Percentiles rank a stretch among this genome's conserved stretches.
Conservation (phyloP, 805 yeast genomes). For the Sungouiella thailandica region DNA sequence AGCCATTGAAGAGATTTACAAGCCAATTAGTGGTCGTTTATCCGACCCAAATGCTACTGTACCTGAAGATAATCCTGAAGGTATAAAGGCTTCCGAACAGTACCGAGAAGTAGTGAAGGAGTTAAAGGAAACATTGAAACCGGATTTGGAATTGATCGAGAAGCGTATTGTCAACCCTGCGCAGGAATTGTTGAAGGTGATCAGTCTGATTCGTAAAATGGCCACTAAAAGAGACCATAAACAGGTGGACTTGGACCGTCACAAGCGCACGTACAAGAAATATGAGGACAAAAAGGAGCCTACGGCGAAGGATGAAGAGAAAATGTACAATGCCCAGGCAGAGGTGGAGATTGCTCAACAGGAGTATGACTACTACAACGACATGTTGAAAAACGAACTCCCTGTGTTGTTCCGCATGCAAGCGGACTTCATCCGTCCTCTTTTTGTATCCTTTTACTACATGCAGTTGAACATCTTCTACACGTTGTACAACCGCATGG, state of each 20-base stretch:
- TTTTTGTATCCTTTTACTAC: constrained; percentile 90
- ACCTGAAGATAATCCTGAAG: constrained; percentile 95
- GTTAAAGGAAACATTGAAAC: constrained; percentile 78
- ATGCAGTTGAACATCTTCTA: constrained; percentile 98
- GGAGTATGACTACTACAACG: constrained; percentile 93
- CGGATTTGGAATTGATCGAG: constrained; percentile 90
- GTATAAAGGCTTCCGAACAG: constrained; percentile 90
- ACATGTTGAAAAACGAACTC: constrained; percentile 84
- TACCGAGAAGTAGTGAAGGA: constrained; percentile 85
- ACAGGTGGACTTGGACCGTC: constrained; percentile 90
- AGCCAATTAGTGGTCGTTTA: constrained; percentile 89
- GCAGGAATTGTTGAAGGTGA: constrained; percentile 79
- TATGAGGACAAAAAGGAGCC: constrained; percentile 78
- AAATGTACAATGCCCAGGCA: constrained; percentile 81
- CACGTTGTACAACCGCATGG: constrained; percentile 85
- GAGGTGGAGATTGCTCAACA: constrained; percentile 88
- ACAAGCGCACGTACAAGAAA: constrained; percentile 62
- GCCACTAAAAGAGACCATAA: constrained; percentile 93
- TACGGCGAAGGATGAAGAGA: constrained; percentile 87
- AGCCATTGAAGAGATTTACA: constrained; percentile 91
- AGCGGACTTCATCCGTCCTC: constrained; percentile 86
- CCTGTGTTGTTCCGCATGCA: constrained; percentile 86
- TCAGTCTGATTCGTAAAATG: constrained; percentile 84
- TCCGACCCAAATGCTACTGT: constrained; percentile 82
- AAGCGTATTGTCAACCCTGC: constrained; percentile 87